phyloP scores from a whole-genome alignment of 2,329 filamentous ascomycete species.

The Cytospora piceicola region DNA sequence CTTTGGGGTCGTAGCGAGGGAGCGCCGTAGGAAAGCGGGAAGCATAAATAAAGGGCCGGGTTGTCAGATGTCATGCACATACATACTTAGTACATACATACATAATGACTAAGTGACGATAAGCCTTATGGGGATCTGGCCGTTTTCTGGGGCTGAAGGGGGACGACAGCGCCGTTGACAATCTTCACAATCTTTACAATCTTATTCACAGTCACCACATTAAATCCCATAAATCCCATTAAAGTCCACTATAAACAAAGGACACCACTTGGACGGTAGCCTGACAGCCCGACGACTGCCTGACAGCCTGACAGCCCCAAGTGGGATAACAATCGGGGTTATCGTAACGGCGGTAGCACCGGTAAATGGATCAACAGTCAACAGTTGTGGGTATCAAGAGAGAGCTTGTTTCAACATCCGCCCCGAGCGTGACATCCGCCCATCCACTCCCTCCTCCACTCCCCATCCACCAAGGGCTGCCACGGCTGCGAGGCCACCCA shows the following conservation, averaged over 20 bases:
- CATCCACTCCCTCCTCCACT: not conserved
- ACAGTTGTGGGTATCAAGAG: slow-evolving; percentile 25
- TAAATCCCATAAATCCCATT: not conserved
- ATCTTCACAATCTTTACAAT: not conserved
- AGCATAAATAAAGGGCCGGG: no score
- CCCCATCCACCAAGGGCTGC: no score
- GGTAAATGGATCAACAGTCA: slow-evolving; percentile 9
- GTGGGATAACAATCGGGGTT: not conserved
- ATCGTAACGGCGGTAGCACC: slow-evolving; percentile 3
- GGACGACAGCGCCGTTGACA: no score
- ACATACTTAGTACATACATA: not conserved
- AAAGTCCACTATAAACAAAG: no score
- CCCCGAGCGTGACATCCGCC: not conserved
- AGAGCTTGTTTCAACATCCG: slow-evolving; percentile 24
- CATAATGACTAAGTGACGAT: no score
- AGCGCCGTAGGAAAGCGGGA: not conserved
- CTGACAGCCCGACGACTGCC: no score
- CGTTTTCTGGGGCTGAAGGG: no score
- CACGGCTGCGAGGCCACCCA: no score
- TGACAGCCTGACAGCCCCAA: not conserved
- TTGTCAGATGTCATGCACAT: not conserved
- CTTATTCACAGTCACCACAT: no score
- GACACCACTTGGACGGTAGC: not conserved
- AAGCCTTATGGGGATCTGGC: no score
- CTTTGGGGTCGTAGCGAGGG: not conserved